Percentiles rank a stretch among this genome's conserved stretches.
Evolutionary conservation across 2,329 filamentous ascomycete genomes (phyloP).

Genomic region (Xylaria sp.): DNA sequence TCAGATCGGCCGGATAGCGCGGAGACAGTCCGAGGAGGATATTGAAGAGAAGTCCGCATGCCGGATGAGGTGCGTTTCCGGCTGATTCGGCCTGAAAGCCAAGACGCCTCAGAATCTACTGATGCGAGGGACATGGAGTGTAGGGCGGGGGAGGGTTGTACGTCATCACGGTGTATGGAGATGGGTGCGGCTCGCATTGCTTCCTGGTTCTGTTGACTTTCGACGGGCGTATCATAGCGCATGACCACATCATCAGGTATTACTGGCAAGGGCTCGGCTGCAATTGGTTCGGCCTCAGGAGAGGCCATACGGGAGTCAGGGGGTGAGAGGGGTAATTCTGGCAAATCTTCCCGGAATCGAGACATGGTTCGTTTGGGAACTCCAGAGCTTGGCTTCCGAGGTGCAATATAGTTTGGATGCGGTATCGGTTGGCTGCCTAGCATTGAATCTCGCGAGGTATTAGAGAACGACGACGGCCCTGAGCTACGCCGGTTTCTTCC

Average conservation of each 20-base stretch:
- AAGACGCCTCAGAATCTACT: conserved; percentile 94
- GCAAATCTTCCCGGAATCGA: conserved; percentile 91
- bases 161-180: conserved; percentile 55
- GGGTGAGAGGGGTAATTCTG: conserved; percentile 85
- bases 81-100: conserved; percentile 80
- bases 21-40: conserved; percentile 59
- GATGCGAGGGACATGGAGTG: conserved; percentile 90
- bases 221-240: conserved; percentile 61
- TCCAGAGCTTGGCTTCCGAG: conserved; percentile 53
- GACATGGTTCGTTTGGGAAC: conserved; percentile 84
- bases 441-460: conserved; percentile 91
- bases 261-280: conserved; percentile 49
- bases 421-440: conserved; percentile 54
- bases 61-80: conserved; percentile 60
- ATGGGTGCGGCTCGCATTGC: conserved; percentile 58
- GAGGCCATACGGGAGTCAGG: conserved; percentile 84
- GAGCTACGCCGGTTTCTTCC: conserved; percentile 67
- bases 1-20: conserved; percentile 64
- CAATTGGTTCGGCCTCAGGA: conserved; percentile 67
- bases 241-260: conserved; percentile 49
- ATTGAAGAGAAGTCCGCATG: conserved; percentile 55
- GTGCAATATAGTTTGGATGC: conserved; percentile 48
- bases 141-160: conserved; percentile 63
- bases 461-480: conserved; percentile 83
- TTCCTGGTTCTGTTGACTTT: conserved; percentile 52